Evolutionary conservation across 2,329 filamentous ascomycete species (phyloP).

Genomic region (Ceratocystis harringtonii): DNA sequence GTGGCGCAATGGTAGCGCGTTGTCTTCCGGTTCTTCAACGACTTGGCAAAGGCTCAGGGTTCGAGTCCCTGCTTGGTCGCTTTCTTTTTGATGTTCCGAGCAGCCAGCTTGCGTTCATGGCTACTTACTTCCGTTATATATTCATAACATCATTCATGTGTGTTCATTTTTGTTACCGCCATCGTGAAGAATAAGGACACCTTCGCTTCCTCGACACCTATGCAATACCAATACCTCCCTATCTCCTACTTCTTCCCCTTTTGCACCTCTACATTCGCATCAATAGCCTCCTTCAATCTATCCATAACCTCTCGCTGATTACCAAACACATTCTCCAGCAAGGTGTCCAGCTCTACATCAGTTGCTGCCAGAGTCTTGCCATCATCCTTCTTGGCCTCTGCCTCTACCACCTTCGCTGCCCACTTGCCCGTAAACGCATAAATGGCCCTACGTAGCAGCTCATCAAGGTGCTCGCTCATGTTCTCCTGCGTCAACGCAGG

Average conservation of each 20-base stretch:
- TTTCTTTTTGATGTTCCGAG: not conserved
- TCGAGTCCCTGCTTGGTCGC: conserved; percentile 18
- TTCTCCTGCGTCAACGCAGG: conserved; percentile 34
- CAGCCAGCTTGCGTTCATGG: not conserved
- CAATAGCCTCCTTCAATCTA: conserved; percentile 47
- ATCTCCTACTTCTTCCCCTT: conserved; percentile 29
- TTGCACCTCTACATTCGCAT: conserved; percentile 40
- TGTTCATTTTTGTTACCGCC: not conserved
- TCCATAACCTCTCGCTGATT: conserved; percentile 43
- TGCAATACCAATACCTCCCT: conserved; percentile 20
- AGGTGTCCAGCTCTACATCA: conserved; percentile 40
- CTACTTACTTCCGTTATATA: not conserved
- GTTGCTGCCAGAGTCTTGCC: conserved; percentile 37
- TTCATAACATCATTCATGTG: not conserved
- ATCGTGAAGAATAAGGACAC: not conserved
- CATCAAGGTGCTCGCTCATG: conserved; percentile 50
- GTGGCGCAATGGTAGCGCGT: conserved; percentile 18
- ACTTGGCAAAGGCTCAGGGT: conserved; percentile 18
- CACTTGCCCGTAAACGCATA: conserved; percentile 48
- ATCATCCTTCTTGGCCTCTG: conserved; percentile 32
- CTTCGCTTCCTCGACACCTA: conserved; percentile 12
- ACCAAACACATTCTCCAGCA: conserved; percentile 43
- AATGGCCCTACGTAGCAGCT: conserved; percentile 46
- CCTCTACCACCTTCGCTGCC: conserved; percentile 37
- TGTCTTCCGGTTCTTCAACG: conserved; percentile 17